A percentile compares a stretch with the other conserved stretches of the same genome.
These are phyloP conservation scores for Seiridium unicorne DNA, from an alignment of 2,329 filamentous ascomycete species.

Conservation along the genomic window DNA sequence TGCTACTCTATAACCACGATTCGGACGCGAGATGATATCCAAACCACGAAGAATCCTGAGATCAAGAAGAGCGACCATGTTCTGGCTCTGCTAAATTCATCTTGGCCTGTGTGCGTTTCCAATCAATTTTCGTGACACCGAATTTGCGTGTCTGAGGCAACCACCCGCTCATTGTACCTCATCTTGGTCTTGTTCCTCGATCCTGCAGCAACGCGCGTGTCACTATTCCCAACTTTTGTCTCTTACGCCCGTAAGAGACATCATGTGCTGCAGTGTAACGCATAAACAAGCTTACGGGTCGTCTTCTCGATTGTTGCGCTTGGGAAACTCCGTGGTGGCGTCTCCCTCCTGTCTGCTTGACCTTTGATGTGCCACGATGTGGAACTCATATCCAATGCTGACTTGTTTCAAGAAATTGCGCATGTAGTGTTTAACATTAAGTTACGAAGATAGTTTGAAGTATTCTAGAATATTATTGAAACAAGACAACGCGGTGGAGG, in stretches of 20 bases:
- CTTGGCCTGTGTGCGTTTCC: not conserved
- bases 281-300: slow-evolving; percentile 1
- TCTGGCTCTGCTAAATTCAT: not conserved
- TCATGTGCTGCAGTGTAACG: slow-evolving; percentile 8
- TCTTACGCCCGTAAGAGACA: slow-evolving; percentile 13
- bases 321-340: not conserved
- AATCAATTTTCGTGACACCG: not conserved
- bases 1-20: no score
- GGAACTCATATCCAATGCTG: not conserved
- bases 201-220: slow-evolving; percentile 31
- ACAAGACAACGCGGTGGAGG: no score
- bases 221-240: slow-evolving; percentile 9
- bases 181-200: slow-evolving; percentile 31
- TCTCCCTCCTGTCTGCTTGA: not conserved
- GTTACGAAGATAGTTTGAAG: no score
- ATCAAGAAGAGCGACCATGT: not conserved
- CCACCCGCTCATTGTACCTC: slow-evolving; percentile 28
- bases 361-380: not conserved
- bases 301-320: not conserved
- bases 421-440: no score
- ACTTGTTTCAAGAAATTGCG: not conserved
- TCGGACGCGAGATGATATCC: no score
- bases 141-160: slow-evolving; percentile 16
- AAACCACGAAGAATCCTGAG: no score
- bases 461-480: no score